Conservation (phyloP, 2,329 filamentous ascomycete genomes). For the Emmonsiellopsis sp. region DNA sequence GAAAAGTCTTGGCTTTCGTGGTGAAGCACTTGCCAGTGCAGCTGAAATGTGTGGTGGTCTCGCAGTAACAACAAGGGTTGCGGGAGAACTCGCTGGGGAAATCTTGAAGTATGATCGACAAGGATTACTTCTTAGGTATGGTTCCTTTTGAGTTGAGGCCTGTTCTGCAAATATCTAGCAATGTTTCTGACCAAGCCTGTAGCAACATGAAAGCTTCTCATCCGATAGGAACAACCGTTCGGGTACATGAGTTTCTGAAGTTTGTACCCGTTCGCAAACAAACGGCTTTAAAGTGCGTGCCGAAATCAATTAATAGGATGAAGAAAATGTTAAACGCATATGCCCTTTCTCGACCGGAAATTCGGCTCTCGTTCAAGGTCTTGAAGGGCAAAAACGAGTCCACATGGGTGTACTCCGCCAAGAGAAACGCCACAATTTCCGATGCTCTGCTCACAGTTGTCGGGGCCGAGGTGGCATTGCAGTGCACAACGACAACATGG, state of each 20-base stretch:
- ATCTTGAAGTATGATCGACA: conserved; percentile 42
- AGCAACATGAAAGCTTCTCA: conserved; percentile 41
- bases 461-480: conserved; percentile 44
- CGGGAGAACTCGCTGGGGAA: conserved; percentile 47
- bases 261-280: conserved; percentile 52
- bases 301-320: conserved; percentile 43
- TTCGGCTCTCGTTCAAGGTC: conserved; percentile 47
- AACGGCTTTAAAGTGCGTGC: conserved; percentile 41
- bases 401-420: conserved; percentile 55
- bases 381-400: conserved; percentile 53
- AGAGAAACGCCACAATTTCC: conserved; percentile 35
- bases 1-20: conserved; percentile 53
- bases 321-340: conserved; percentile 50
- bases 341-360: conserved; percentile 48
- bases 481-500: conserved; percentile 34
- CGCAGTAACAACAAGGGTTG: conserved; percentile 47
- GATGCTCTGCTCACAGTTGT: conserved; percentile 50
- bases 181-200: conserved; percentile 10
- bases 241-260: conserved; percentile 48
- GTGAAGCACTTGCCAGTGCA: conserved; percentile 55
- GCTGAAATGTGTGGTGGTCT: conserved; percentile 49
- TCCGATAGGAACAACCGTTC: conserved; percentile 53
- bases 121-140: conserved; percentile 41
- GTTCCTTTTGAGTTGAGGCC: background rate
- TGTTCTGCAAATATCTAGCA: conserved; percentile 13